Evolutionary conservation across 805 yeast genomes (phyloP), one percentile per base, ranked within the genome.

Genomic region (Candida golubevii): DNA sequence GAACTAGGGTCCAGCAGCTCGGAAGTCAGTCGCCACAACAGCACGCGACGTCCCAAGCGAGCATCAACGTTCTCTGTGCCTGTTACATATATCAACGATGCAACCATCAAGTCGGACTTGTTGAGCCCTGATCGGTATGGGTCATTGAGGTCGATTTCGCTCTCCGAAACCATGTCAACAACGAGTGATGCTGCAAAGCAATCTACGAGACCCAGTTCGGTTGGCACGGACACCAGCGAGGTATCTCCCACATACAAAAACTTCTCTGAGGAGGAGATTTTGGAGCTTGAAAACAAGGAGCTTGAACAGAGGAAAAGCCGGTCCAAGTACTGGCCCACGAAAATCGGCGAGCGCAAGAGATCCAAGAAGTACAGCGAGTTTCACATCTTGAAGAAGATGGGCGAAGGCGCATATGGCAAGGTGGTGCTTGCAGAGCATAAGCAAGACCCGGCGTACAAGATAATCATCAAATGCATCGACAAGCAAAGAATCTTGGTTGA

Each of bases 341-440:
- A 67, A 27, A 72, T 73, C 12, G 97, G 97, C 1, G 68, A 74
- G 6, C 70, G 72, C 44, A 78, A 93, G 56, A 75, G 96, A 42
- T 80, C 76, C 15, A 87, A 87, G 60, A 78, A 80, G 48, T 76
- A 88, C 50, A 61, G 74, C 0, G 96, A 89, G 60, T 93, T 88
- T 55, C 64, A 68, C 1, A 76, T 86, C 1, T 37, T 88, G 36
- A 85, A 86, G 60, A 79, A 82, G 49, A 79, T 93, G 81, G 99
- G 99, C 1, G 91, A 86, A 62, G 99, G 99, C 33, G 97, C 98
- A 0, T 93, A 93, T 59, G 99, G 99, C 10, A 87, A 88, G 59
- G 99, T 93, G 14, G 83, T 88, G 26, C 72, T 88, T 23, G 93
- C 87, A 4, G 77, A 77, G 60, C 85, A 83, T 57, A 78, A 75